These are phyloP conservation scores for Rhizopogon sp. DNA, from an alignment of 768 basidiomycete genomes.

Conservation along the genomic window DNA sequence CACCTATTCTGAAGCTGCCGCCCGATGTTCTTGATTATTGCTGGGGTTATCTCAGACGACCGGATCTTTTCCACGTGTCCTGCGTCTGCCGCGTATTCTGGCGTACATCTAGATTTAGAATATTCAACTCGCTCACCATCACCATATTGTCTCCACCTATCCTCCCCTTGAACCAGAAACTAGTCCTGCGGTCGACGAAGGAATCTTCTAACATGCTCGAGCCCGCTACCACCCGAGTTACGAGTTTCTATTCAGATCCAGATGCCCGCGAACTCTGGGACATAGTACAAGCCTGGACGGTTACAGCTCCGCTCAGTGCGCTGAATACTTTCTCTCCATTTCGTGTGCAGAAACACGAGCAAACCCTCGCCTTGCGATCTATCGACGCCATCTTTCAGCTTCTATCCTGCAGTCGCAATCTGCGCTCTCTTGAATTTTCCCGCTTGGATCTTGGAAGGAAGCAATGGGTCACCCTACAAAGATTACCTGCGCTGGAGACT, in stretches of 20 bases:
- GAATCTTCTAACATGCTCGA: not conserved
- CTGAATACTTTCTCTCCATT: no score
- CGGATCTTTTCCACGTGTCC: not conserved
- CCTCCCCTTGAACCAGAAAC: not conserved
- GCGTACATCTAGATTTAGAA: not conserved
- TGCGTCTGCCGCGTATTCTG: not conserved
- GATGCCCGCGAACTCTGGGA: not conserved
- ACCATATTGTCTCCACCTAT: not conserved
- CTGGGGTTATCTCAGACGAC: not conserved
- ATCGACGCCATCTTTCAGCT: not conserved
- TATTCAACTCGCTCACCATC: not conserved
- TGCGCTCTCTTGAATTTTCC: not conserved
- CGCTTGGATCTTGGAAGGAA: not conserved
- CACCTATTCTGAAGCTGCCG: not conserved
- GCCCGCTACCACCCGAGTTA: not conserved
- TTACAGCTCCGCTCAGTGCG: not conserved
- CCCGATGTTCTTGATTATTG: not conserved
- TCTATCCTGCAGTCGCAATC: not conserved
- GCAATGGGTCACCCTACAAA: not conserved
- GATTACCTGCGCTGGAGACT: not conserved
- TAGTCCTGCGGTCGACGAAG: not conserved
- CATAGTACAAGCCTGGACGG: not conserved
- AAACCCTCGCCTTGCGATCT: not conserved
- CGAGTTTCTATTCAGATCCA: not conserved
- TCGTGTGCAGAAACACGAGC: not conserved